phyloP scores from a whole-genome alignment of 805 yeast genomes.

The Lipomyces chichibuensis region DNA sequence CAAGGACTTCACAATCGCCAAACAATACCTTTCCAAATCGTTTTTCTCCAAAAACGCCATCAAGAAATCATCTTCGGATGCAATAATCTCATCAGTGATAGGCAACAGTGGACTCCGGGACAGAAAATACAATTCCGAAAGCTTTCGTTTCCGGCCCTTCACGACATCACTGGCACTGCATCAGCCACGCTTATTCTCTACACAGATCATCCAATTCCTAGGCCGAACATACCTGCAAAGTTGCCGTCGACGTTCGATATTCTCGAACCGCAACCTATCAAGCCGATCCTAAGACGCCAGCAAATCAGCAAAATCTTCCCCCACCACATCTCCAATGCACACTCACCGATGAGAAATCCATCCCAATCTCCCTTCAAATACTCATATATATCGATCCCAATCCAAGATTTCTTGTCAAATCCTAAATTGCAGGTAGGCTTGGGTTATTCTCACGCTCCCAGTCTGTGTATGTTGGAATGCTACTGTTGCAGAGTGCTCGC shows the following conservation, averaged over 20 bases:
- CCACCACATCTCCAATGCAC: not conserved
- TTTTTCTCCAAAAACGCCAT: constrained; percentile 55
- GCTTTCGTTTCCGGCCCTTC: constrained; percentile 57
- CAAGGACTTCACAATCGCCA: not conserved
- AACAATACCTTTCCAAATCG: constrained; percentile 53
- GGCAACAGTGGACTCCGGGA: constrained; percentile 57
- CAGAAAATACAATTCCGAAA: constrained; percentile 62
- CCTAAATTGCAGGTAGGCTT: not conserved
- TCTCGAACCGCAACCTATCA: constrained; percentile 52
- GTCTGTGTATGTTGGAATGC: not conserved
- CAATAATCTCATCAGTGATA: constrained; percentile 47
- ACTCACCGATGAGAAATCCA: constrained; percentile 33
- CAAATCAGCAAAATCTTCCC: constrained; percentile 1
- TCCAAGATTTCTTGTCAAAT: not conserved
- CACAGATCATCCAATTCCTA: constrained; percentile 5
- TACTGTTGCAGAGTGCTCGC: not conserved
- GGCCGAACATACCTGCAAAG: constrained; percentile 45
- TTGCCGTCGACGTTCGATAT: constrained; percentile 51
- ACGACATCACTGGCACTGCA: constrained; percentile 46
- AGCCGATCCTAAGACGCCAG: constrained; percentile 36
- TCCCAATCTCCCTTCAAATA: constrained; percentile 5
- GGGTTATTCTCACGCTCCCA: not conserved
- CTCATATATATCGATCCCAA: not conserved
- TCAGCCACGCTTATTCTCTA: not conserved
- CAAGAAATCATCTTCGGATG: constrained; percentile 48